These are phyloP conservation scores for Euphorbia lathyris DNA, from an alignment of 345 rosid species.

Conservation along the genomic window DNA sequence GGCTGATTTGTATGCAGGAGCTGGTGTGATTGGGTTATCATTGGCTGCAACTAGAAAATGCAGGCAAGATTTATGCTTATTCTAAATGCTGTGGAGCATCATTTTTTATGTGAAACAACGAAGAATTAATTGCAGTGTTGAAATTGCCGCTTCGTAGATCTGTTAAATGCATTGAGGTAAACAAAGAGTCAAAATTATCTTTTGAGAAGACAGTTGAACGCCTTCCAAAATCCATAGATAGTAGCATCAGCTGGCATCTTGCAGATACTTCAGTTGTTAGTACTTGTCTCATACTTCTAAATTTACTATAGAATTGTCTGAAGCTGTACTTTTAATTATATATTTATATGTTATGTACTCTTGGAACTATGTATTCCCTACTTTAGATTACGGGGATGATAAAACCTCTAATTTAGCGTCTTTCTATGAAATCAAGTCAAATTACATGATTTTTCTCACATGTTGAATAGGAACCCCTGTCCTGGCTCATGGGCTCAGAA, in stretches of 20 bases:
- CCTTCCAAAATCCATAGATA: slow-evolving; percentile 56
- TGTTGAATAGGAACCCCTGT: slow-evolving; percentile 68
- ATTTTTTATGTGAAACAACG: slow-evolving; percentile 3
- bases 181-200: slow-evolving; percentile 81
- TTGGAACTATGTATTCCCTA: not conserved
- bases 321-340: not conserved
- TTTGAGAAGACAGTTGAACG: slow-evolving; percentile 85
- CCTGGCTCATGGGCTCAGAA: slow-evolving; percentile 91
- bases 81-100: slow-evolving; percentile 4
- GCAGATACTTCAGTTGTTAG: slow-evolving; percentile 84
- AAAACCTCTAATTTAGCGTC: not conserved
- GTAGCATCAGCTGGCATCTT: slow-evolving; percentile 88
- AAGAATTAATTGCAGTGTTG: slow-evolving; percentile 13
- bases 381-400: not conserved
- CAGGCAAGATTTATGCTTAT: slow-evolving; percentile 50
- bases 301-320: slow-evolving; percentile 9
- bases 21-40: slow-evolving; percentile 90
- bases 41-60: slow-evolving; percentile 81
- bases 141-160: slow-evolving; percentile 46
- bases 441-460: slow-evolving; percentile 6
- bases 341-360: not conserved
- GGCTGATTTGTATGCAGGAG: slow-evolving; percentile 95
- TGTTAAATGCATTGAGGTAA: slow-evolving; percentile 87
- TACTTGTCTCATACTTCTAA: slow-evolving; percentile 15
- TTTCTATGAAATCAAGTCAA: slow-evolving; percentile 10